phyloP scores from a whole-genome alignment of 768 basidiomycete species.

The Suillus americanus region DNA sequence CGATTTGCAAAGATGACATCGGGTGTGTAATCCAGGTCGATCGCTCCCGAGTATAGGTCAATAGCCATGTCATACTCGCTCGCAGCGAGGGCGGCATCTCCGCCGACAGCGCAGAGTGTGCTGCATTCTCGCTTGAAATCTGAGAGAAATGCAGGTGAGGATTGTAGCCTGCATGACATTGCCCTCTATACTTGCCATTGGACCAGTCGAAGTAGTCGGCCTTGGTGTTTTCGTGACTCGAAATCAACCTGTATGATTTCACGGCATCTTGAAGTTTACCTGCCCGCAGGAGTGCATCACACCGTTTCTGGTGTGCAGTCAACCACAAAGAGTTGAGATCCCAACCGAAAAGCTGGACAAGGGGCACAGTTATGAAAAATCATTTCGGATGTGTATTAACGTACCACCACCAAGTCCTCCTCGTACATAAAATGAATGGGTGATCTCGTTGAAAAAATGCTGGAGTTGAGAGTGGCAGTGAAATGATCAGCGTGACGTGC shows the following conservation, averaged over 20 bases:
- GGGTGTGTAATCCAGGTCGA: neutral
- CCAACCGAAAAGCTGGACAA: neutral
- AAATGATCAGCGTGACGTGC: neutral
- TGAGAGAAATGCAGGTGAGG: neutral
- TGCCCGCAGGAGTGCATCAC: neutral
- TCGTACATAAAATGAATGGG: too few relatives aligned
- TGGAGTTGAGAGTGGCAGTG: neutral
- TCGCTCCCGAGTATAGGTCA: neutral
- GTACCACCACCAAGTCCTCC: neutral
- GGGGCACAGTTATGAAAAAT: neutral
- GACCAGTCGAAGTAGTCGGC: neutral
- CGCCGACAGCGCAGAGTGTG: neutral
- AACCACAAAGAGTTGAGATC: neutral
- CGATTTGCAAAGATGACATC: neutral
- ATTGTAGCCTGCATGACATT: neutral
- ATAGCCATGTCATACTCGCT: neutral
- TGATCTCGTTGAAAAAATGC: neutral
- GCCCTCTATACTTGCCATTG: neutral
- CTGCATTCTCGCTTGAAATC: neutral
- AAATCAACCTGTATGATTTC: neutral
- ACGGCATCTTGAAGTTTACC: neutral
- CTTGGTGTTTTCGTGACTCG: neutral
- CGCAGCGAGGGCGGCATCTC: neutral
- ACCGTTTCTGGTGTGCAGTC: neutral
- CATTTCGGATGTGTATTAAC: neutral